A percentile compares a stretch with the other conserved stretches of the same genome.
These are phyloP conservation scores for Lenwebbia sp. DNA, from an alignment of 345 rosid species.

Conservation along the genomic window DNA sequence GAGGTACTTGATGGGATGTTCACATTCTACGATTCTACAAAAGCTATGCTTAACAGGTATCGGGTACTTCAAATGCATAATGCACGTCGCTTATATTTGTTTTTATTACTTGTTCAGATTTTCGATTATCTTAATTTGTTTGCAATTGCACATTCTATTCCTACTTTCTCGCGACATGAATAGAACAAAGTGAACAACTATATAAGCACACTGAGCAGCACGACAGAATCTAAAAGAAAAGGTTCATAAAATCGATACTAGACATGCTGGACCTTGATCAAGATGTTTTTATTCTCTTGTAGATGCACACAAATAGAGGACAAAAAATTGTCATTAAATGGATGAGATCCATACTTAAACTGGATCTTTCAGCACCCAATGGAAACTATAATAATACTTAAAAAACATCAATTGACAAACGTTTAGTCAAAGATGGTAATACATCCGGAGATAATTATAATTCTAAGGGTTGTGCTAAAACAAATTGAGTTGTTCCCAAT, in stretches of 20 bases:
- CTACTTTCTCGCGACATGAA: not conserved
- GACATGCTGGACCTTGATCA: not conserved
- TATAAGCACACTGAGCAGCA: not conserved
- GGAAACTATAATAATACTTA: too few relatives aligned
- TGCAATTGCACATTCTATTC: not conserved
- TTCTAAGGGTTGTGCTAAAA: not conserved
- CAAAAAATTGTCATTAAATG: not conserved
- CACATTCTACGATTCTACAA: not conserved
- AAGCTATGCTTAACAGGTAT: not conserved
- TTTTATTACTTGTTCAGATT: not conserved
- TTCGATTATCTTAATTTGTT: not conserved
- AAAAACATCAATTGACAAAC: not conserved
- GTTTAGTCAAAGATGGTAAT: too few relatives aligned
- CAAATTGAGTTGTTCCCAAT: slow-evolving; percentile 49
- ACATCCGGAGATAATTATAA: too few relatives aligned
- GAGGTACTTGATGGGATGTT: not conserved
- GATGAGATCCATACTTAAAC: not conserved
- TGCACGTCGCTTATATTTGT: not conserved
- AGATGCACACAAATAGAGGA: not conserved
- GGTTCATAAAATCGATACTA: not conserved
- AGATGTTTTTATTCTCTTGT: not conserved
- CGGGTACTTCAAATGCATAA: not conserved
- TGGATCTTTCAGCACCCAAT: not conserved
- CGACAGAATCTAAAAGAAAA: not conserved
- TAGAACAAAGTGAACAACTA: not conserved